Base-by-base conservation (phyloP, 805 yeast genomes). In the Teunomyces lycoperdinae region DNA sequence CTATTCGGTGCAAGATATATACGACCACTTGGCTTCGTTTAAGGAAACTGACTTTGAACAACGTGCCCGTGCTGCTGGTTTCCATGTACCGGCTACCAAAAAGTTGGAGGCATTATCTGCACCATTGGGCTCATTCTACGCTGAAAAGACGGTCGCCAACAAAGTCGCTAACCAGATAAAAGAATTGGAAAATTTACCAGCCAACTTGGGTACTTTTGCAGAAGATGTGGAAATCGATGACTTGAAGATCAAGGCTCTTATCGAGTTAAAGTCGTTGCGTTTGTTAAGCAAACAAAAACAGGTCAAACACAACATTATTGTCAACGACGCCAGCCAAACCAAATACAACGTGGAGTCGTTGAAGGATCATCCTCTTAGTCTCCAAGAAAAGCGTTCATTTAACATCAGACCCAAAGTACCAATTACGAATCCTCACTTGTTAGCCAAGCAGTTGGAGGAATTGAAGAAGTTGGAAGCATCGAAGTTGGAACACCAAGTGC, bases 381-480 rank as follows among this genome's bases (percentile, higher is more conserved):
- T 79, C 55, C 83, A 86, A 39, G 87, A 89, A 44, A 84, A 83
- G 58, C 74, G 95, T 60, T 79, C 88, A 0, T 77, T 81, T 48
- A 83, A 83, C 59, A 73, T 85, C 13, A 78, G 89, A 61, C 81
- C 82, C 30, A 87, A 86, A 61, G 77, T 84, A 45, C 81, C 81
- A 50, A 85, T 85, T 28, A 82, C 84, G 14, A 87, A 85, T 58
- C 87, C 95, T 1, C 86, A 89, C 4, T 74, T 84, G 50, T 69
- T 87, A 41, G 90, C 91, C 3, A 85, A 83, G 62, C 88, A 85
- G 60, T 71, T 87, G 49, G 89, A 86, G 58, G 85, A 83, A 60
- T 85, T 84, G 57, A 86, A 85, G 61, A 75, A 78, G 52, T 66
- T 79, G 47, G 92, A 87, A 47, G 70, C 50, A 11, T 43, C 48